Base-by-base conservation (phyloP, 164 flowering plant species). In the Aristolochia californica region DNA sequence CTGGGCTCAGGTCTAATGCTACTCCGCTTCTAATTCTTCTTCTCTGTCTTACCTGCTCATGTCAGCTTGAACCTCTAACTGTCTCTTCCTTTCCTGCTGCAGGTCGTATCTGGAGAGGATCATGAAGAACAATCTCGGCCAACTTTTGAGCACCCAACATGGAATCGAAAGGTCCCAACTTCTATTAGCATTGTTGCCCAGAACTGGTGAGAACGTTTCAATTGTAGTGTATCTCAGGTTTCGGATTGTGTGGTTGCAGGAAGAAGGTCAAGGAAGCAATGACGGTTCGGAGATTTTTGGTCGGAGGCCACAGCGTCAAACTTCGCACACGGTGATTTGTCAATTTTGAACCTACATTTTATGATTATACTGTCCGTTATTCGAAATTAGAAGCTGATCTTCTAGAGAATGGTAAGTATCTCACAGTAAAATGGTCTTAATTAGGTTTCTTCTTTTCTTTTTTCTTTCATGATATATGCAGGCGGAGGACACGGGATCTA, bases 1-100 rank as follows among this genome's bases (percentile, higher is more conserved):
- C 48, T 85, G 96, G 98, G 94, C 98, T 1, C 68, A 87, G 88
- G 94, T 84, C 34, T 23, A 59, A 45, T 15, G 1, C 16, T 5
- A 18, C 44, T 9, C 4, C 23, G 14, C 21, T 38, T 20, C 15
- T 62, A 16, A 11, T 62, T 43, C 17, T 24, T 26, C 47, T 13
- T 22, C 25, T 17, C 4, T 8, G 14, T 45, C 15, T 7, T 16
- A 43, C 13, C 12, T 21, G 45, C 21, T 5, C 5, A 17, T 17
- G 20, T 47, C 34, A 7, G 34, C n/a, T 51, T 9, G 24, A 7
- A 16, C 20, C 24, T 30, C 2, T 24, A 5, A 7, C 24, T 20
- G 17, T 40, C 12, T 43, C 13, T 13, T 24, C 52, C 5, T 34
- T 26, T 22, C 15, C 55, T n/a, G 51, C 47, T 70, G 73, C 74